Conservation (phyloP, 306 rosid species). For the Vigna trinervia region DNA sequence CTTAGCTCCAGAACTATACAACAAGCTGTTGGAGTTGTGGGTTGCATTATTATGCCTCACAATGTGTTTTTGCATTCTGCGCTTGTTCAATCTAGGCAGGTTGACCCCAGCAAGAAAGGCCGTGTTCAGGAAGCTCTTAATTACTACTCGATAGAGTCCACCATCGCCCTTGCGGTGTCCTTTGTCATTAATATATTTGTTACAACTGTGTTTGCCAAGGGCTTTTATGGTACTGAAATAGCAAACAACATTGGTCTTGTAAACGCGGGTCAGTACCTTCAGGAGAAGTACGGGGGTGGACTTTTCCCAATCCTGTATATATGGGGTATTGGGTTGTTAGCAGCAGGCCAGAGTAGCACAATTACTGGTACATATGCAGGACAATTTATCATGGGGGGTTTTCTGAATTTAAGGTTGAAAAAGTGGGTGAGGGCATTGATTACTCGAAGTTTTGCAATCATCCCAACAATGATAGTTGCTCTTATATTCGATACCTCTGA, state of each 20-base stretch:
- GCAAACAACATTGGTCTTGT: constrained; percentile 83
- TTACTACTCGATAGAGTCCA: constrained; percentile 89
- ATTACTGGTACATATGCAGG: constrained; percentile 99
- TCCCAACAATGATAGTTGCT: constrained; percentile 90
- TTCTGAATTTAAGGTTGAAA: constrained; percentile 82
- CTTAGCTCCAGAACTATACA: constrained; percentile 88
- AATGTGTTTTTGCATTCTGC: constrained; percentile 96
- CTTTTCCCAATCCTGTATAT: constrained; percentile 83
- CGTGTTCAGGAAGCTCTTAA: constrained; percentile 92
- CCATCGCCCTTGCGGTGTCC: constrained; percentile 79
- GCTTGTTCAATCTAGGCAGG: constrained; percentile 86
- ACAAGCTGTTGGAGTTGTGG: constrained; percentile 97
- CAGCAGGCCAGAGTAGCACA: constrained; percentile 99
- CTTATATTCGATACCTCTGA: constrained; percentile 80
- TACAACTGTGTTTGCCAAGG: constrained; percentile 92
- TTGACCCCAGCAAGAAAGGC: constrained; percentile 71
- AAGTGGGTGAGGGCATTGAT: constrained; percentile 93
- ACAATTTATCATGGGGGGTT: constrained; percentile 99
- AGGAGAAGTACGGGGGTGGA: constrained; percentile 94
- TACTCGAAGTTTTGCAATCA: constrained; percentile 85
- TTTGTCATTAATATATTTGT: constrained; percentile 84
- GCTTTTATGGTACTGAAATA: constrained; percentile 76
- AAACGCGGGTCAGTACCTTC: constrained; percentile 92
- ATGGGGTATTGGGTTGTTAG: constrained; percentile 93
- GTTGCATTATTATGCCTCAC: constrained; percentile 98